Conservation (phyloP, 2,329 filamentous ascomycete species). For the Penicillium sp. region DNA sequence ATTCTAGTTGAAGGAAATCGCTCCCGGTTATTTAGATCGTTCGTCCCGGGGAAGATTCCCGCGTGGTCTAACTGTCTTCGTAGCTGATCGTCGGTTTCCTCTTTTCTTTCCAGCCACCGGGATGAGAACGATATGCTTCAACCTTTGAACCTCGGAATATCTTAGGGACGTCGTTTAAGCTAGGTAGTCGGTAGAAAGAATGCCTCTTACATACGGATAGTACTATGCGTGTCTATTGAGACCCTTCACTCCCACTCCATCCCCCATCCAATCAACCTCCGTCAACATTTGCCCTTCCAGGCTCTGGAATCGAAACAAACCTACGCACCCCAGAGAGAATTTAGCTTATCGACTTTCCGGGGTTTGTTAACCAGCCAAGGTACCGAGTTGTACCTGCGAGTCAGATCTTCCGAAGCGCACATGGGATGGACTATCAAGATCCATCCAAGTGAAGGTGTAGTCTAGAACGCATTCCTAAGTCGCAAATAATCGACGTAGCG, state of each 20-base stretch:
- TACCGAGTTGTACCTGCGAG: neutral
- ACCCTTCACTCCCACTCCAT: neutral
- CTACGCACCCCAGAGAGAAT: slow-evolving; percentile 2
- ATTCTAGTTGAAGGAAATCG: too few species aligned
- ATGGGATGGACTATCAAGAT: neutral
- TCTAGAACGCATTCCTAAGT: too few species aligned
- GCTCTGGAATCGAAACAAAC: neutral
- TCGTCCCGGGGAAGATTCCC: neutral
- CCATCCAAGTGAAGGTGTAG: too few species aligned
- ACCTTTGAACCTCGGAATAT: too few species aligned
- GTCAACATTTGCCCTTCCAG: neutral
- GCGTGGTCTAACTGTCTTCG: neutral
- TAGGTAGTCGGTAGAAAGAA: too few species aligned
- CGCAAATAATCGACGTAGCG: too few species aligned
- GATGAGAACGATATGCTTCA: neutral
- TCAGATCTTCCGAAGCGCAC: neutral
- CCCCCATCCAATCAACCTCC: neutral
- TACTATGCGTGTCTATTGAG: neutral
- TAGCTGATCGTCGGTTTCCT: neutral
- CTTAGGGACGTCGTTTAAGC: too few species aligned
- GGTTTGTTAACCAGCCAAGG: neutral
- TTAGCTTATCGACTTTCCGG: slow-evolving; percentile 5
- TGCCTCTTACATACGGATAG: too few species aligned
- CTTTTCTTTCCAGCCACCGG: neutral
- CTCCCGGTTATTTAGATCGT: too few species aligned